Conservation (phyloP, 2,329 filamentous ascomycete species). For the Zymoseptoria pseudotritici region DNA sequence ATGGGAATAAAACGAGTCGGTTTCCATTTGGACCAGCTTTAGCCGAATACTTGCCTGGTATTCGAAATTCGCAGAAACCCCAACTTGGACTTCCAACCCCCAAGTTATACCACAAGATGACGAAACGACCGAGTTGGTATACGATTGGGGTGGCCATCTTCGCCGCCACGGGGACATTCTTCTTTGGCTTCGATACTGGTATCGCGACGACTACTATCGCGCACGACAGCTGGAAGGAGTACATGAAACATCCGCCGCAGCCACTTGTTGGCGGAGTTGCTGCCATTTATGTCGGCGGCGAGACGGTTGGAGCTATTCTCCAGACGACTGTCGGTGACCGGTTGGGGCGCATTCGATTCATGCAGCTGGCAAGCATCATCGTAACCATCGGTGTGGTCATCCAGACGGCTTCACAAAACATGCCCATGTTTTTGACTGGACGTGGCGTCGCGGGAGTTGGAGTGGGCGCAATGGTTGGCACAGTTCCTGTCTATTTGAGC, state of each 20-base stretch:
- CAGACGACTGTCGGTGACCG: constrained; percentile 50
- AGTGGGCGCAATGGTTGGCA: constrained; percentile 32
- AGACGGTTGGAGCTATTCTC: constrained; percentile 45
- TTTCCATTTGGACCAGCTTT: neutral
- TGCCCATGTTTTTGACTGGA: constrained; percentile 27
- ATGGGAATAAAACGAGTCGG: neutral
- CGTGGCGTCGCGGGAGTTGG: constrained; percentile 25
- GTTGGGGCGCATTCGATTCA: constrained; percentile 31
- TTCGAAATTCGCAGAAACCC: neutral
- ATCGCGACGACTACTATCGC: constrained; percentile 50
- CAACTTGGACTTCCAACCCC: neutral
- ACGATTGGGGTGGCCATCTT: constrained; percentile 48
- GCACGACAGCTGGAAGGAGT: constrained; percentile 52
- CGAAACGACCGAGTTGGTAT: constrained; percentile 31
- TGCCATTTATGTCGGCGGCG: constrained; percentile 52
- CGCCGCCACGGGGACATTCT: constrained; percentile 52
- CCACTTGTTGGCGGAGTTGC: constrained; percentile 52
- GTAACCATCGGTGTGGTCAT: constrained; percentile 49
- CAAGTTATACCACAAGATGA: neutral
- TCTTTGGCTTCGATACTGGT: constrained; percentile 53
- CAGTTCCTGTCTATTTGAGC: constrained; percentile 46
- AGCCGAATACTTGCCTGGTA: neutral
- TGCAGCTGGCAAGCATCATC: constrained; percentile 43
- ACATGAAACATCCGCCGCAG: constrained; percentile 50
- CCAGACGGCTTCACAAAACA: constrained; percentile 48